Evolutionary conservation across 208 protist genomes (phyloP).

Genomic region (Crithidia expoeki): DNA sequence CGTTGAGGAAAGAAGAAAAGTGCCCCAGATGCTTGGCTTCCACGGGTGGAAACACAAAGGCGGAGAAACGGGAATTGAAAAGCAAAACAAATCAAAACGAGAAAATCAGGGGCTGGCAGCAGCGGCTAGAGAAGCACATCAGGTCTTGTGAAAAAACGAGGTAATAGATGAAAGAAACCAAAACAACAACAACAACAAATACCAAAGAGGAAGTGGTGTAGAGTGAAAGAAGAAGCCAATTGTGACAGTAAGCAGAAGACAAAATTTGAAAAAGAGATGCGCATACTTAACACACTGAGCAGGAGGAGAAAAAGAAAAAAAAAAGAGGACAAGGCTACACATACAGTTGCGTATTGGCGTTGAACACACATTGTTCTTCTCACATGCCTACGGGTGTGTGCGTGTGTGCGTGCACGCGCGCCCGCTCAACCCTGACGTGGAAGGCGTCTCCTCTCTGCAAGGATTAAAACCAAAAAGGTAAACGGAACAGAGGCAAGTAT

Average conservation of each 20-base stretch:
- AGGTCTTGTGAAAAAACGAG: background rate
- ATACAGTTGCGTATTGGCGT: background rate
- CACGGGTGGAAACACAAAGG: background rate
- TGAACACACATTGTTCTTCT: background rate
- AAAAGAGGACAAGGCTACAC: background rate
- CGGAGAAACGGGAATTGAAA: background rate
- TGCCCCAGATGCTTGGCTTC: background rate
- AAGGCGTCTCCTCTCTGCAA: background rate
- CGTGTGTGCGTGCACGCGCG: background rate
- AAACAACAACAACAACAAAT: background rate
- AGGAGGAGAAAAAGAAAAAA: background rate
- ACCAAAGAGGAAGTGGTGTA: background rate
- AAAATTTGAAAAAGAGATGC: background rate
- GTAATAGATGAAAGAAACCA: background rate
- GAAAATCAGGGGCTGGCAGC: background rate
- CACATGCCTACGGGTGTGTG: background rate
- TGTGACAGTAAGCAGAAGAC: background rate
- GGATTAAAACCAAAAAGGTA: background rate
- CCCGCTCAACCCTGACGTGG: no score
- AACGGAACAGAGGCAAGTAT: background rate
- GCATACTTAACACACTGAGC: background rate
- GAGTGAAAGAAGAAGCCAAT: background rate
- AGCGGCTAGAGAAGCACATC: background rate
- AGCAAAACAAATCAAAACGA: background rate
- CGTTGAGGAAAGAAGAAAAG: background rate